Evolutionary conservation across 2,329 filamentous ascomycete species (phyloP).

Genomic region (Aspergillus fijiensis): DNA sequence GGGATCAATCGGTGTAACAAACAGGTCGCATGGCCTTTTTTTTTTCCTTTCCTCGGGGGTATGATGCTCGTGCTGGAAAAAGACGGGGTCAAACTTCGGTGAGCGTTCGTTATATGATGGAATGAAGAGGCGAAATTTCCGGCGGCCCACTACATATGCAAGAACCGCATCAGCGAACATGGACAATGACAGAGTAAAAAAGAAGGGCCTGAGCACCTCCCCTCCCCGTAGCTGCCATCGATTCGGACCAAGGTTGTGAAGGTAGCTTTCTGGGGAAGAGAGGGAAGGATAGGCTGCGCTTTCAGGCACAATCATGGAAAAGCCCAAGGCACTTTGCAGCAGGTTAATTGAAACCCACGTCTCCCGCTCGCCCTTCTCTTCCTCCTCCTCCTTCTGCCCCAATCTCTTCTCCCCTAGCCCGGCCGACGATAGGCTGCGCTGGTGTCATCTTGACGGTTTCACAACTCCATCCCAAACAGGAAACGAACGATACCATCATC

Average conservation of each 20-base stretch:
- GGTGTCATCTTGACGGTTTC: slow-evolving; percentile 23
- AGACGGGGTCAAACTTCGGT: slow-evolving; percentile 1
- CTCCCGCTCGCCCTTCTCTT: not conserved
- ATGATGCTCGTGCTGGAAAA: not conserved
- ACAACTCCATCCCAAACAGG: slow-evolving; percentile 18
- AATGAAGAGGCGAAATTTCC: not conserved
- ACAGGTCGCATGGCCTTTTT: slow-evolving; percentile 6
- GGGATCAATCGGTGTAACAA: slow-evolving; percentile 1
- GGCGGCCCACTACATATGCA: slow-evolving; percentile 11
- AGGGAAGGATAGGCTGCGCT: not conserved
- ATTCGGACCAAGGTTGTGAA: not conserved
- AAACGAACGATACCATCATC: slow-evolving; percentile 18
- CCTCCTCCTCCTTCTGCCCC: no score
- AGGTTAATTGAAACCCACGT: not conserved
- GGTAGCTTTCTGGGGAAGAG: not conserved
- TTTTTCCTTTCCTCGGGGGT: not conserved
- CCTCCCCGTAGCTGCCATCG: slow-evolving; percentile 1
- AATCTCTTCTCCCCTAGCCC: slow-evolving; percentile 13
- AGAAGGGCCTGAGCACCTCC: not conserved
- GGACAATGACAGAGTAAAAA: no score
- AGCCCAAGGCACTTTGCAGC: not conserved
- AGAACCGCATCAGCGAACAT: slow-evolving; percentile 6
- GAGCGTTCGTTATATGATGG: not conserved
- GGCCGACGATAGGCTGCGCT: slow-evolving; percentile 21
- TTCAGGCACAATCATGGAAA: not conserved